Conservation (phyloP, 1,284 basidiomycete genomes). For the Ganoderma sinense region DNA sequence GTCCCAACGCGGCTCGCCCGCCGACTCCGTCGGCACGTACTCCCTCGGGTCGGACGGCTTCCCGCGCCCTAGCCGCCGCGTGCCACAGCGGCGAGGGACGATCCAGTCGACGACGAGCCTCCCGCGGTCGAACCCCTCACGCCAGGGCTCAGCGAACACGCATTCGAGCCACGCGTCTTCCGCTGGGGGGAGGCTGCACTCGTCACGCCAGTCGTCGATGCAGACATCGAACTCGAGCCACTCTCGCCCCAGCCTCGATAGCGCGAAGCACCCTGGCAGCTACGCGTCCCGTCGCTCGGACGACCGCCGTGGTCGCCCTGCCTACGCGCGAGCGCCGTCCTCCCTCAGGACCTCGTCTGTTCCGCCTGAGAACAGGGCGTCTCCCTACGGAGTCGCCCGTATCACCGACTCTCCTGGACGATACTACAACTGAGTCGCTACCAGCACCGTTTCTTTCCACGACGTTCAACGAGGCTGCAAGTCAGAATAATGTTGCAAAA, state of each 20-base stretch:
- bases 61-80: constrained; percentile 12
- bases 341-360: constrained; percentile 12
- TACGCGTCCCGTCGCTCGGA: constrained; percentile 4
- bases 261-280: constrained; percentile 9
- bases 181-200: not conserved
- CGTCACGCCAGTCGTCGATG: constrained; percentile 2
- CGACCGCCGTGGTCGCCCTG: constrained; percentile 7
- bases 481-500: constrained; percentile 2
- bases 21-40: constrained; percentile 14
- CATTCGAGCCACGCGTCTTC: constrained; percentile 2
- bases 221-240: constrained; percentile 2
- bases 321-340: constrained; percentile 10
- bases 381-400: not conserved
- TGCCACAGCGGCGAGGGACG: constrained; percentile 16
- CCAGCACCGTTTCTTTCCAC: not conserved
- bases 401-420: constrained; percentile 1
- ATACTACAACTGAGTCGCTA: not conserved
- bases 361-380: not conserved
- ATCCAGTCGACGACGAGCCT: constrained; percentile 18
- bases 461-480: not conserved
- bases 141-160: constrained; percentile 1
- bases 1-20: constrained; percentile 4
- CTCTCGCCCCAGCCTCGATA: constrained; percentile 6
- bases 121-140: constrained; percentile 9
- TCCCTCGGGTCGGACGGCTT: constrained; percentile 19